Conservation (phyloP, 1,284 basidiomycete genomes). For the Rhodotorula sp. region DNA sequence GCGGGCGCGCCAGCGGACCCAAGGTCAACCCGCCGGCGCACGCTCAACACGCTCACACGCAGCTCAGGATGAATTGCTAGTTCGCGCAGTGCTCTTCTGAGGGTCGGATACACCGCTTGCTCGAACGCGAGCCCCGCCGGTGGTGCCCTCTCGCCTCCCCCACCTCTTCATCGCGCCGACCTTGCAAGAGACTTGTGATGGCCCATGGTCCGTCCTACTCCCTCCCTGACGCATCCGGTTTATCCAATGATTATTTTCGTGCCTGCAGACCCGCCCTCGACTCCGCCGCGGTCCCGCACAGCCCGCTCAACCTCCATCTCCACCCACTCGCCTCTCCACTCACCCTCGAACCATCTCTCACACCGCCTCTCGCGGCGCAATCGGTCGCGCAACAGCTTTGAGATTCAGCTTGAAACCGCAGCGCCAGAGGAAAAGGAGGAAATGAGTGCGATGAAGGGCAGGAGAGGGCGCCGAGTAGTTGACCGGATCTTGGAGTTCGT, state of each 20-base stretch:
- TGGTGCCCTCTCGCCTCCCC: not conserved
- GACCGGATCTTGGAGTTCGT: too few species aligned
- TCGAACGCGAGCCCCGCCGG: not conserved
- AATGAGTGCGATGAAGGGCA: not conserved
- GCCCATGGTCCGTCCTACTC: not conserved
- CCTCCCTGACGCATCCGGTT: not conserved
- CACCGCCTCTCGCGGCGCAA: not conserved
- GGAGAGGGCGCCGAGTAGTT: too few species aligned
- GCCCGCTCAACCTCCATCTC: slow-evolving; percentile 1
- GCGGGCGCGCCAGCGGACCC: not conserved
- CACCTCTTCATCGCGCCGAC: not conserved
- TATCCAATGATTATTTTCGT: too few species aligned
- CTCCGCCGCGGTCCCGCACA: not conserved
- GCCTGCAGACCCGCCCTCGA: not conserved
- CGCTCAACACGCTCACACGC: not conserved
- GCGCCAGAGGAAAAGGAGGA: too few species aligned
- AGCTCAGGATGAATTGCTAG: not conserved
- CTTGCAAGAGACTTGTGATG: not conserved
- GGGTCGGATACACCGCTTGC: not conserved
- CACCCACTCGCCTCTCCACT: not conserved
- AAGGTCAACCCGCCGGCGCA: not conserved
- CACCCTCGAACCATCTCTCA: not conserved
- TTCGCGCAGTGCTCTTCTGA: not conserved
- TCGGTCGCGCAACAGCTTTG: too few species aligned
- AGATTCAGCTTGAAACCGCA: too few species aligned